Base-by-base conservation (phyloP, 495 filamentous ascomycete species). In the Hypoxylon intermedium region DNA sequence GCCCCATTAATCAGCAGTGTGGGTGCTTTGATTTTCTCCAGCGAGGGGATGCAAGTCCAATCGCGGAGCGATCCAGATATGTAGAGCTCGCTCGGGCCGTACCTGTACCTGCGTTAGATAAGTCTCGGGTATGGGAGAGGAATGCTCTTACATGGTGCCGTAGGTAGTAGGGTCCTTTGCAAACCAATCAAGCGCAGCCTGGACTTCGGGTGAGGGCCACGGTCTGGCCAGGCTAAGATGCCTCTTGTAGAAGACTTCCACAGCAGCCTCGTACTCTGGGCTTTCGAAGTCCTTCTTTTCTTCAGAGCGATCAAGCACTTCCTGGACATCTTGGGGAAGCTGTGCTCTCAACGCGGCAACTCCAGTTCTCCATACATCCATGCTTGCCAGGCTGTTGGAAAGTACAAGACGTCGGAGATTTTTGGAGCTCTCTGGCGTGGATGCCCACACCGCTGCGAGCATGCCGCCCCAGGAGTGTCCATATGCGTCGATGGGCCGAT, bases 401-500 rank as follows among this genome's bases (percentile, higher is more conserved):
- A 69, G 16, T 9, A 74, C 16, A 0, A 71, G 42, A 1, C 65
- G 60, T 1, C 63, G 53, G 5, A 71, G 65, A 16, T 62, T 75
- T 6, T 21, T 41, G 3, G 31, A 23, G 28, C 34, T 28, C 37
- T 43, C 74, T 13, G 67, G 69, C 12, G 50, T 49, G 9, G 72
- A 43, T 0, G 75, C 78, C 60, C 69, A 74, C 3, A 65, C 46
- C 3, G 69, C 70, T 2, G 69, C 79, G 0, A 83, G 66, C 76
- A 83, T 79, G 20, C 77, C 82, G 20, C 82, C 82, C 80, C 81
- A 85, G 6, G 68, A 74, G 28, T 83, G 77, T 1, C 82, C 82
- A 3, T 79, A 68, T 0, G 83, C 34, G 50, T 82, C 70, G 56
- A 77, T 80, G 0, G 68, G 55, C 2, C 44, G 28, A 5, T 62